Evolutionary conservation across 1,284 basidiomycete species (phyloP).

Genomic region (Macrocystidia cucumis): DNA sequence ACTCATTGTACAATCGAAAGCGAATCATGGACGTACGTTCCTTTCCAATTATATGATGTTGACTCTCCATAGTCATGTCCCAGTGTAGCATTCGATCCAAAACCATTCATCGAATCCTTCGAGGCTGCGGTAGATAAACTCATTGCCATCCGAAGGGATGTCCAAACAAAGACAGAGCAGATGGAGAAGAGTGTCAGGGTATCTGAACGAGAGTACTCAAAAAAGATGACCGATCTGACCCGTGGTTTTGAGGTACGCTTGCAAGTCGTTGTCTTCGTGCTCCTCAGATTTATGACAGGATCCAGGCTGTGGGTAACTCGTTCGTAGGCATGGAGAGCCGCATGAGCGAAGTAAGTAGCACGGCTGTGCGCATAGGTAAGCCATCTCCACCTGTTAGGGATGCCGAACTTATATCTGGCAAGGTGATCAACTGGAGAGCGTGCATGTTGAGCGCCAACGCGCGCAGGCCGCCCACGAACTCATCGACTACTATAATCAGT

Average conservation of each 20-base stretch:
- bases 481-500: slow-evolving; percentile 94
- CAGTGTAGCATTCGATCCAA: slow-evolving; percentile 80
- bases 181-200: slow-evolving; percentile 89
- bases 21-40: slow-evolving; percentile 73
- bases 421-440: slow-evolving; percentile 95
- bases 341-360: slow-evolving; percentile 92
- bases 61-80: slow-evolving; percentile 8
- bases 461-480: slow-evolving; percentile 93
- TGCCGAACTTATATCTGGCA: slow-evolving; percentile 10
- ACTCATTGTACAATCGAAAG: slow-evolving; percentile 78
- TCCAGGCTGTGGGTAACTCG: slow-evolving; percentile 73
- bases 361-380: slow-evolving; percentile 89
- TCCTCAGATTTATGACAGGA: slow-evolving; percentile 4
- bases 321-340: slow-evolving; percentile 81
- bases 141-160: slow-evolving; percentile 79
- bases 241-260: slow-evolving; percentile 78
- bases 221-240: slow-evolving; percentile 88
- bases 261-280: neutral
- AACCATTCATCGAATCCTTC: slow-evolving; percentile 89
- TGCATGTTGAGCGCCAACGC: slow-evolving; percentile 87
- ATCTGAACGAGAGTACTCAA: slow-evolving; percentile 90
- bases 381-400: slow-evolving; percentile 5
- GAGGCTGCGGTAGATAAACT: slow-evolving; percentile 87
- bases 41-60: slow-evolving; percentile 1
- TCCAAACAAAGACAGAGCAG: slow-evolving; percentile 82